Percentiles rank a stretch among this genome's conserved stretches.
Evolutionary conservation across 495 filamentous ascomycete genomes (phyloP).

Genomic region (Penicillium bovifimosum): DNA sequence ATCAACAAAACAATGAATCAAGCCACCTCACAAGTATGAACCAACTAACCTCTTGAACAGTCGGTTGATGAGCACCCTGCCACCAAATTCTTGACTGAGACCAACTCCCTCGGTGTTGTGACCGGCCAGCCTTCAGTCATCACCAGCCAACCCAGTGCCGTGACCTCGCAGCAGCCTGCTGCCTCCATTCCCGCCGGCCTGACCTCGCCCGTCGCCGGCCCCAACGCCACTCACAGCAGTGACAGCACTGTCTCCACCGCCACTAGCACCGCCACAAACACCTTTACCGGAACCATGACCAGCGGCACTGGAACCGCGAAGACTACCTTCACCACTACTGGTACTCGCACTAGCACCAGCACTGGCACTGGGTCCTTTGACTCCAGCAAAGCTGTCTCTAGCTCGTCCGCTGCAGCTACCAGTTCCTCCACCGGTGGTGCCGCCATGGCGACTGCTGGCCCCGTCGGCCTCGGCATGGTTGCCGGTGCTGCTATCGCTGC

Average conservation of each 20-base stretch:
- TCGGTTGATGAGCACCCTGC: conserved; percentile 28
- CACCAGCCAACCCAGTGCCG: conserved; percentile 39
- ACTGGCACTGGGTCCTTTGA: too few relatives aligned
- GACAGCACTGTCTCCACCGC: conserved; percentile 1
- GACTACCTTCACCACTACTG: conserved; percentile 1
- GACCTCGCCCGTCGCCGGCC: conserved; percentile 19
- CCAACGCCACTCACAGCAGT: conserved; percentile 11
- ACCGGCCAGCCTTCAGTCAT: conserved; percentile 45
- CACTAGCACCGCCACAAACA: conserved; percentile 13
- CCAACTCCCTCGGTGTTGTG: conserved; percentile 52
- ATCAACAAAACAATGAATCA: neutral
- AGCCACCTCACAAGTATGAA: neutral
- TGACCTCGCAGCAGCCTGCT: conserved; percentile 38
- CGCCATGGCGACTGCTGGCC: conserved; percentile 33
- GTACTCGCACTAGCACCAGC: neutral
- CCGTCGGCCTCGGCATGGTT: conserved; percentile 36
- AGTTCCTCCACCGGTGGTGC: conserved; percentile 27
- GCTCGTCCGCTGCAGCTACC: conserved; percentile 24
- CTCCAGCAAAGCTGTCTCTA: conserved; percentile 19
- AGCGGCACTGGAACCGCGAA: neutral
- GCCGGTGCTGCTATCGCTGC: conserved; percentile 44
- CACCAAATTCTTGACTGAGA: conserved; percentile 43
- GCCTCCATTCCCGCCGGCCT: conserved; percentile 49
- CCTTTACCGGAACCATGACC: conserved; percentile 5
- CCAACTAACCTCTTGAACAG: neutral